phyloP scores from a whole-genome alignment of 2,329 filamentous ascomycete genomes.

The Monosporascus sp. region DNA sequence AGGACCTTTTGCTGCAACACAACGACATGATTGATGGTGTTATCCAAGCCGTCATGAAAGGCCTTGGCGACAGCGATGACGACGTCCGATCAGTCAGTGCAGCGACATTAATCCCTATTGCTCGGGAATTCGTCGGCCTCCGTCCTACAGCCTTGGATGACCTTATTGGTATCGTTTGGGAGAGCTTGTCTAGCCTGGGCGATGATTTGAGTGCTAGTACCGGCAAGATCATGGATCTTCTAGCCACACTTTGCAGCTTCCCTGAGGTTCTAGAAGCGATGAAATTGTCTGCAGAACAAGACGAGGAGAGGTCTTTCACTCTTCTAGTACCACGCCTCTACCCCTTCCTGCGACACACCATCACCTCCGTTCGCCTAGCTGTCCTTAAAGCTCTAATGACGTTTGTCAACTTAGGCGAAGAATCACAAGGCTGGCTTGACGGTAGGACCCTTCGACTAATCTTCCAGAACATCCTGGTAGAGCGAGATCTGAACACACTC shows the following conservation, averaged over 20 bases:
- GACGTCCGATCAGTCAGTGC: constrained; percentile 96
- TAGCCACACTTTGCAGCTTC: constrained; percentile 93
- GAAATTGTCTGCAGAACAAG: constrained; percentile 79
- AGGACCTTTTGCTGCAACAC: constrained; percentile 82
- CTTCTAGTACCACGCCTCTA: constrained; percentile 90
- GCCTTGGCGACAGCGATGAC: constrained; percentile 83
- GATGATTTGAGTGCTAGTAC: constrained; percentile 97
- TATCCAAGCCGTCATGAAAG: constrained; percentile 88
- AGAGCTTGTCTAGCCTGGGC: constrained; percentile 91
- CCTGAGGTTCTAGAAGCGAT: constrained; percentile 88
- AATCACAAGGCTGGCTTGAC: constrained; percentile 86
- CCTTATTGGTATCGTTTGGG: constrained; percentile 94
- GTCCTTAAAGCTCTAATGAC: constrained; percentile 90
- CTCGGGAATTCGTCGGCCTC: constrained; percentile 86
- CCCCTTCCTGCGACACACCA: constrained; percentile 93
- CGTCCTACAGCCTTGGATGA: constrained; percentile 71
- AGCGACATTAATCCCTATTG: constrained; percentile 94
- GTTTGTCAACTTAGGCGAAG: constrained; percentile 80
- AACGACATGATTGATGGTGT: constrained; percentile 87
- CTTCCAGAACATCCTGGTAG: constrained; percentile 93
- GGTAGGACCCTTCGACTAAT: constrained; percentile 82
- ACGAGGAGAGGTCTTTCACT: constrained; percentile 85
- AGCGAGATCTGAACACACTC: constrained; percentile 79
- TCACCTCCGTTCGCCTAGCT: constrained; percentile 88
- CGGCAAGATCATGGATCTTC: constrained; percentile 94